phyloP scores from a whole-genome alignment of 2,329 filamentous ascomycete species.

The Fusarium humuli region DNA sequence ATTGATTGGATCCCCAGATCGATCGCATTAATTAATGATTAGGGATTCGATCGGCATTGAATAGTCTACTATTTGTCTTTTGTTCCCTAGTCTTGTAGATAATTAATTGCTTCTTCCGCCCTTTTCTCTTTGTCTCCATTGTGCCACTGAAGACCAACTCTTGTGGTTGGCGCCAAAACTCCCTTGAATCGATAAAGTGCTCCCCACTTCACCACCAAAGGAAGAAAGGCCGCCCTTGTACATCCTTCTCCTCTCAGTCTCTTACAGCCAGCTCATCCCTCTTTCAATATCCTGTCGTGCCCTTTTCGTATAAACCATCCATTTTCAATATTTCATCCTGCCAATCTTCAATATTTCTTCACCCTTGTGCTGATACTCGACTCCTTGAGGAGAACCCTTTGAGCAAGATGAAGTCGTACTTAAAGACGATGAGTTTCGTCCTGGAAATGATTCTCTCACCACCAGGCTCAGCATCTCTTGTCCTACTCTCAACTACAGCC shows the following conservation, averaged over 20 bases:
- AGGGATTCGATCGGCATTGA: constrained; percentile 3
- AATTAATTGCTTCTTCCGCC: constrained; percentile 30
- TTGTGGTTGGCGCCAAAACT: constrained; percentile 22
- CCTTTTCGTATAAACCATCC: constrained; percentile 9
- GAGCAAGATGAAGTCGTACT: constrained; percentile 38
- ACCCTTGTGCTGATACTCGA: constrained; percentile 25
- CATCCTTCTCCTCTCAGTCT: neutral
- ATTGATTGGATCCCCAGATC: neutral
- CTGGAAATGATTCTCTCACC: constrained; percentile 22
- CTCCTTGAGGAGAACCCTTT: constrained; percentile 31
- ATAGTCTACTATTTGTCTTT: constrained; percentile 22
- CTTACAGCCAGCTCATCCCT: constrained; percentile 12
- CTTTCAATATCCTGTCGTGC: constrained; percentile 23
- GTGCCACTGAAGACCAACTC: constrained; percentile 5
- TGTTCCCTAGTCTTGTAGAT: constrained; percentile 10
- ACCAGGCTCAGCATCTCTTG: constrained; percentile 38
- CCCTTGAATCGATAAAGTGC: constrained; percentile 27
- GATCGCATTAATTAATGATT: neutral
- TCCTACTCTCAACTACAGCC: constrained; percentile 18
- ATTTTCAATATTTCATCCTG: constrained; percentile 22
- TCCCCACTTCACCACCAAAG: constrained; percentile 26
- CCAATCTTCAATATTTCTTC: constrained; percentile 32
- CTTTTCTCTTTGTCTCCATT: constrained; percentile 24
- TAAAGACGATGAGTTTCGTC: constrained; percentile 34
- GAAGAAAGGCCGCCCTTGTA: constrained; percentile 17